A percentile compares a stretch with the other conserved stretches of the same genome.
Conservation (phyloP, 2,329 filamentous ascomycete species). For the Aureobasidium melanogenum region DNA sequence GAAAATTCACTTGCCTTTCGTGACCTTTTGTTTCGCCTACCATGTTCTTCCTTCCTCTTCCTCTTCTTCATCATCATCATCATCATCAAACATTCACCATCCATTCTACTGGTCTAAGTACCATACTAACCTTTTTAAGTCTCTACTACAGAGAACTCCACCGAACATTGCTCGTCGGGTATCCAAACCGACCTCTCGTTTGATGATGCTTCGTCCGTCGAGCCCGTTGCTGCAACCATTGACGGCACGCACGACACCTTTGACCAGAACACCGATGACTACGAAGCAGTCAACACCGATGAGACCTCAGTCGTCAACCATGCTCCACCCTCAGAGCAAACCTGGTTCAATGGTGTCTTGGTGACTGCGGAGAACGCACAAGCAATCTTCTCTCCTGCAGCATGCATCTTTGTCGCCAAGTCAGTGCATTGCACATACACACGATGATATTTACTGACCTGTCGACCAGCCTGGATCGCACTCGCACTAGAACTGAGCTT, state of each 20-base stretch:
- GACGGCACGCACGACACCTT: not conserved
- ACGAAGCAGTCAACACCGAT: not conserved
- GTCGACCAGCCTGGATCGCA: slow-evolving; percentile 41
- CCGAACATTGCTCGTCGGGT: not conserved
- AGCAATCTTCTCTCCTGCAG: slow-evolving; percentile 43
- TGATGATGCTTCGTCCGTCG: not conserved
- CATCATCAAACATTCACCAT: not conserved
- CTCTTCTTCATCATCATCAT: too few relatives aligned
- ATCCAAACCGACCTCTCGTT: not conserved
- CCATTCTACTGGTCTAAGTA: not conserved
- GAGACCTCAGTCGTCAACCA: not conserved
- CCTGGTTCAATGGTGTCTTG: not conserved
- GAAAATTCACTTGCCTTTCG: not conserved
- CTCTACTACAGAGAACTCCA: not conserved
- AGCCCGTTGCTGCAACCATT: not conserved
- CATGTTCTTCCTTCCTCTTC: not conserved
- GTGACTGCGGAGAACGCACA: slow-evolving; percentile 36
- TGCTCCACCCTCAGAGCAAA: not conserved
- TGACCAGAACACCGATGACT: not conserved
- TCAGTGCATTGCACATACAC: slow-evolving; percentile 31
- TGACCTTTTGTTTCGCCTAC: not conserved
- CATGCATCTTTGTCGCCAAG: slow-evolving; percentile 60
- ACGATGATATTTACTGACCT: not conserved
- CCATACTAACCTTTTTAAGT: not conserved
- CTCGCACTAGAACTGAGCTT: slow-evolving; percentile 42